Evolutionary conservation across 257 asterid species (phyloP).

Genomic region (Leptodermis oblonga): DNA sequence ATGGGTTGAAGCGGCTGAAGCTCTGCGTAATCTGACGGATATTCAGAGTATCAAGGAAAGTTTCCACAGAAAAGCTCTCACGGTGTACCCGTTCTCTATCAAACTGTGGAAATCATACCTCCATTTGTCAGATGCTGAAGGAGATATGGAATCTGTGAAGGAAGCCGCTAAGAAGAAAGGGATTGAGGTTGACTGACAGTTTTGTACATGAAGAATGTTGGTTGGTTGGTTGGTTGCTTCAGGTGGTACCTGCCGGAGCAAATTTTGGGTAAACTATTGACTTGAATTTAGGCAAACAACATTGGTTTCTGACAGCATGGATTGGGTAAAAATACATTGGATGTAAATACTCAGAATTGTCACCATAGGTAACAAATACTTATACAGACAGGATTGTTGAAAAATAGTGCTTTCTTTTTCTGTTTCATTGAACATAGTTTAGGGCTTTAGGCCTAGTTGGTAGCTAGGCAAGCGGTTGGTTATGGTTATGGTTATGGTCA

Average conservation of each 20-base stretch:
- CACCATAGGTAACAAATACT: background rate
- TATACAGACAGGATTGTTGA: background rate
- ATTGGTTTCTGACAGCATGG: background rate
- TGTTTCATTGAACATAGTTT: background rate
- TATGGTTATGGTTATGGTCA: background rate
- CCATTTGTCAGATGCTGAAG: conserved; percentile 17
- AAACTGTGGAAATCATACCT: conserved; percentile 38
- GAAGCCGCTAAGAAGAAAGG: conserved; percentile 38
- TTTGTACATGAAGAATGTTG: background rate
- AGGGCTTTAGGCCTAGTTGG: background rate
- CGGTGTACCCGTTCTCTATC: conserved; percentile 37
- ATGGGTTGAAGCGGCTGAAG: conserved; percentile 41
- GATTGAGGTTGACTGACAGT: conserved; percentile 24
- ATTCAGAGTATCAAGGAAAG: conserved; percentile 20
- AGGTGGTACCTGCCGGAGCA: conserved; percentile 11
- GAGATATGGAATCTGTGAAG: conserved; percentile 17
- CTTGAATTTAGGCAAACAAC: background rate
- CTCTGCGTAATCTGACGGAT: conserved; percentile 25
- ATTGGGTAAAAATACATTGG: background rate
- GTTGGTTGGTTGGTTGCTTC: conserved; percentile 13
- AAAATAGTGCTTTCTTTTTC: background rate
- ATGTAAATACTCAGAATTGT: background rate
- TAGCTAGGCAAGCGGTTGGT: background rate
- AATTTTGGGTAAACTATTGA: conserved; percentile 19
- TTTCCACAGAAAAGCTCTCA: conserved; percentile 34